These are phyloP conservation scores for Otatea glauca DNA, from an alignment of 176 grass and related monocot species.

Conservation along the genomic window DNA sequence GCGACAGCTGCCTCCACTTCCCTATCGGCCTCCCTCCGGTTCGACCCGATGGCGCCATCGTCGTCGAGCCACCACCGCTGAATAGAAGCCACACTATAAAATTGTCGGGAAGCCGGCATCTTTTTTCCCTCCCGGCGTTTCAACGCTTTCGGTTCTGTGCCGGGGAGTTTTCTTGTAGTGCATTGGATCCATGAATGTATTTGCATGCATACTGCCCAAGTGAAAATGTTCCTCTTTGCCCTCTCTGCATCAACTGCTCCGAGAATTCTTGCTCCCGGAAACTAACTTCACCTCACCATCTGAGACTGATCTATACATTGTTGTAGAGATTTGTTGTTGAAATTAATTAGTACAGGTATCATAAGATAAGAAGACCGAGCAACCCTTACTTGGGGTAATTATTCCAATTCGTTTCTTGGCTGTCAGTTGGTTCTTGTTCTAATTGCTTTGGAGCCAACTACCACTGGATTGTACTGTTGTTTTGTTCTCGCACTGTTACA, in stretches of 20 bases:
- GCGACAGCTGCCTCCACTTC: slow-evolving; percentile 44
- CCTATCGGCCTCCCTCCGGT: slow-evolving; percentile 37
- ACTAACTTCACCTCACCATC: slow-evolving; percentile 36
- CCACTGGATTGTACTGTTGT: slow-evolving; percentile 33
- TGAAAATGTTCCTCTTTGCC: slow-evolving; percentile 28
- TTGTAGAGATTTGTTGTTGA: slow-evolving; percentile 35
- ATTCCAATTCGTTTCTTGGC: slow-evolving; percentile 39
- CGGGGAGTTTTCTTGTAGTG: slow-evolving; percentile 54
- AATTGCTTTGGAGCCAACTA: slow-evolving; percentile 35
- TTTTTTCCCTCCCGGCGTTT: slow-evolving; percentile 33
- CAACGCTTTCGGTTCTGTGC: slow-evolving; percentile 47
- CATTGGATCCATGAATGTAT: slow-evolving; percentile 44
- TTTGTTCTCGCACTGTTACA: slow-evolving; percentile 38
- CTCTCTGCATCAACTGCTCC: not conserved
- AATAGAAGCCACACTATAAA: slow-evolving; percentile 55
- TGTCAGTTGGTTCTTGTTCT: slow-evolving; percentile 45
- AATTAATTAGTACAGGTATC: slow-evolving; percentile 23
- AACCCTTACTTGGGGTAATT: slow-evolving; percentile 35
- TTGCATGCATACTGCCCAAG: slow-evolving; percentile 36
- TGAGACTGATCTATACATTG: slow-evolving; percentile 38
- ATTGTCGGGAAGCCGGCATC: slow-evolving; percentile 41
- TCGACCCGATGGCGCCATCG: slow-evolving; percentile 44
- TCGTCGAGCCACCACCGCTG: slow-evolving; percentile 44
- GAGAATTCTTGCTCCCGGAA: not conserved
- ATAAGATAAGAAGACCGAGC: slow-evolving; percentile 14